A percentile compares a stretch with the other conserved stretches of the same genome.
Evolutionary conservation across 306 rosid genomes (phyloP).

Genomic region (Ceratonia siliqua): DNA sequence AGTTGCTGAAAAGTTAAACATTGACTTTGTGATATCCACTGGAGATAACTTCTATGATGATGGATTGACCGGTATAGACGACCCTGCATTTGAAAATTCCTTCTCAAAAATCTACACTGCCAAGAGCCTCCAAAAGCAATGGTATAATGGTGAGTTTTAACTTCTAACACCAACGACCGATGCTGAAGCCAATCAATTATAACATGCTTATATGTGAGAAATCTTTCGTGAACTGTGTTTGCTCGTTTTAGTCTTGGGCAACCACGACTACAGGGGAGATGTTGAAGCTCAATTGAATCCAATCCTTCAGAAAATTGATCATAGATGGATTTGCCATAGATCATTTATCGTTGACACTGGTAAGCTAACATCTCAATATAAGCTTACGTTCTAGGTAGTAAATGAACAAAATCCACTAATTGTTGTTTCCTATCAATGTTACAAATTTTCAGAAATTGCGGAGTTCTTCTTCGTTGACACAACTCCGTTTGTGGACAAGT

Average conservation of each 20-base stretch:
- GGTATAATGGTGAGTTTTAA: constrained; percentile 50
- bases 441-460: constrained; percentile 34
- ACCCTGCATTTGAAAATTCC: constrained; percentile 47
- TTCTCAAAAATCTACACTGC: constrained; percentile 51
- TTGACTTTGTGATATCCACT: constrained; percentile 55
- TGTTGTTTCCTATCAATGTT: neutral
- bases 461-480: constrained; percentile 55
- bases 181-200: neutral
- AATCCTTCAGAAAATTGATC: constrained; percentile 43
- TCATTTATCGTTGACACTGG: constrained; percentile 50
- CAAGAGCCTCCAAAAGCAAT: constrained; percentile 55
- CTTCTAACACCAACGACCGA: neutral
- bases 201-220: neutral
- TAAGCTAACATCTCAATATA: constrained; percentile 2
- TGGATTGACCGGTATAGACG: constrained; percentile 43
- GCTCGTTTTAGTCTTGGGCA: constrained; percentile 45
- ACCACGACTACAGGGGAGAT: constrained; percentile 63
- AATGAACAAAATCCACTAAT: neutral
- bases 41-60: constrained; percentile 59
- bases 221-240: neutral
- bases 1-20: constrained; percentile 36
- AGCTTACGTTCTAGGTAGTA: neutral
- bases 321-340: constrained; percentile 52
- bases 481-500: constrained; percentile 52
- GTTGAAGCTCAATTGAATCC: constrained; percentile 50